Evolutionary conservation across 1,284 basidiomycete genomes (phyloP).

Genomic region (Ustilago shanxiensis): DNA sequence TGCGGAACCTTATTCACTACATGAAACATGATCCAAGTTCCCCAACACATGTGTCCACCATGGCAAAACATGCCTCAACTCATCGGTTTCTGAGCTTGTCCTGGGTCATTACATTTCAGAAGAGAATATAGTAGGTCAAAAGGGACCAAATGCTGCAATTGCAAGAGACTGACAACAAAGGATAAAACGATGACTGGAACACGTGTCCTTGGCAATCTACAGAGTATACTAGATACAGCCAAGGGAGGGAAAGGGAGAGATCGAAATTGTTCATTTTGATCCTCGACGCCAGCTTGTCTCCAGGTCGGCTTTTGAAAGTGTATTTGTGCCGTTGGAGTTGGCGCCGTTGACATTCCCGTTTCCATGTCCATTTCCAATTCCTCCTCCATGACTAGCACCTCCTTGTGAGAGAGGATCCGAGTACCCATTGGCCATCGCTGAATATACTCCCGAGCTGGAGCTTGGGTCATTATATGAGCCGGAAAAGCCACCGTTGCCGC

Average conservation of each 20-base stretch:
- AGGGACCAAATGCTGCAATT: not conserved
- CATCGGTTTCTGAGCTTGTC: not conserved
- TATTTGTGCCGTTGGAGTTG: conserved; percentile 2
- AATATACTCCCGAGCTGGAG: not conserved
- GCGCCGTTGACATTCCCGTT: conserved; percentile 13
- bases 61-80: no score
- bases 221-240: conserved; percentile 4
- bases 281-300: conserved; percentile 48
- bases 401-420: conserved; percentile 12
- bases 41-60: no score
- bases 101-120: no score
- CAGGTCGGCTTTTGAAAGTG: conserved; percentile 38
- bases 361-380: conserved; percentile 6
- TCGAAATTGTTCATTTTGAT: conserved; percentile 19
- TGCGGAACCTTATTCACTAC: no score
- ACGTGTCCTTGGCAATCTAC: not conserved
- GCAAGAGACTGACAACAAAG: not conserved
- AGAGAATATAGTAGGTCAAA: not conserved
- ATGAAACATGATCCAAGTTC: no score
- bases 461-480: conserved; percentile 5
- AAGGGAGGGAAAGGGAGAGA: not conserved
- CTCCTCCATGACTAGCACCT: conserved; percentile 3
- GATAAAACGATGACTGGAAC: not conserved
- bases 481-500: conserved; percentile 15
- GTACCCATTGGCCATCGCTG: conserved; percentile 3